Base-by-base conservation (phyloP, 768 basidiomycete species). In the Termitomyces sp. region DNA sequence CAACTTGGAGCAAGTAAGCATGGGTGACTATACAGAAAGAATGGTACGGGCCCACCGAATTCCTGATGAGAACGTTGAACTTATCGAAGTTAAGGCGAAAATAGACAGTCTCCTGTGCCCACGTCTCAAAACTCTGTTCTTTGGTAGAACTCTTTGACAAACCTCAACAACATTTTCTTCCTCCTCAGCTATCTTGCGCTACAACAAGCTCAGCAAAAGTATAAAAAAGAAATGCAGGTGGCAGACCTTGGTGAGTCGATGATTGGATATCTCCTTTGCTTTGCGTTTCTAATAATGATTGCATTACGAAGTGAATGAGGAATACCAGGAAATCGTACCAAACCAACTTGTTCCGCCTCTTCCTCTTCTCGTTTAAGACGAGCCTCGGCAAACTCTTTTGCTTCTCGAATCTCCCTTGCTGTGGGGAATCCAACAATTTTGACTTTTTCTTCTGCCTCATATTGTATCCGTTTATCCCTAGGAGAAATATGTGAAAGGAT, bases 81-180 rank as follows among this genome's bases (percentile, higher is more conserved):
- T 83, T 88, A 61, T 93, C 87, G 65, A 86, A 90, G 72, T 98
- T 98, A 46, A 98, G 80, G 46, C 90, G 83, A 66, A 97, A 90
- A 69, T 85, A 84, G 34, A 91, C 80, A 2, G 75, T 74, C 17
- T 89, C 83, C 86, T 93, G 55, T 7, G 28, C 50, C 3, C 46
- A 40, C 42, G 56, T 45, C 47, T 59, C 5, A 64, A 32, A 45
- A 40, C 57, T 43, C 63, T 37, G 54, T 26, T 45, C 28, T 3
- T 32, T 58, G 21, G 43, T 19, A 57, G 52, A 11, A 47, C 41
- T 32, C 10, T 32, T 15, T 49, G 11, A 68, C 84, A 70, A 62
- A 91, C 92, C 70, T 93, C 87, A 35, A 91, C 82, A 30, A 78
- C 70, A 30, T 78, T 75, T 45, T 84, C 85, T 26, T 82, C 82